Percentiles rank a stretch among this genome's conserved stretches.
Conservation (phyloP, 371 early-diverging fungal species). For the Mucor plumbeus region DNA sequence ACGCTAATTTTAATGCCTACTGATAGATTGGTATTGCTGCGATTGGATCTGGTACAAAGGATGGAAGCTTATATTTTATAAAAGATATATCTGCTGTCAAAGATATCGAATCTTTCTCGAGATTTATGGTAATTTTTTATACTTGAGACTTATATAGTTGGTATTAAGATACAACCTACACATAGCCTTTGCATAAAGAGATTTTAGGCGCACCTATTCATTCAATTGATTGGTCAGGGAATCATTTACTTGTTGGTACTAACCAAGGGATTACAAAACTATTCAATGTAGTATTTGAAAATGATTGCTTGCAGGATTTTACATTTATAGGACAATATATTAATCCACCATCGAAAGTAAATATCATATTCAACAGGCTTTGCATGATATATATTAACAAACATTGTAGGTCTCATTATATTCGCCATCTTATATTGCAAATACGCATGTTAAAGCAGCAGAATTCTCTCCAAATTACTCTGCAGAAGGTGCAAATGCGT, state of each 20-base stretch:
- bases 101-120: constrained; percentile 1
- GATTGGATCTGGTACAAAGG: constrained; percentile 33
- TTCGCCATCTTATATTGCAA: constrained; percentile 20
- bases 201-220: constrained; percentile 31
- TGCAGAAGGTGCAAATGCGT: neutral
- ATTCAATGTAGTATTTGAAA: constrained; percentile 22
- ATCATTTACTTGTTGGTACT: constrained; percentile 36
- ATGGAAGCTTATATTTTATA: constrained; percentile 36
- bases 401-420: neutral
- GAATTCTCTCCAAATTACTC: constrained; percentile 28
- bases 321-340: constrained; percentile 30
- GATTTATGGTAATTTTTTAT: constrained; percentile 10
- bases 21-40: constrained; percentile 28
- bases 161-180: neutral
- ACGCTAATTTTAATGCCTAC: neutral
- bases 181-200: constrained; percentile 27
- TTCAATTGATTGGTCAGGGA: constrained; percentile 41
- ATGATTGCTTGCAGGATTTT: constrained; percentile 2
- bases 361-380: neutral
- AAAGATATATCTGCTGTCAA: constrained; percentile 26
- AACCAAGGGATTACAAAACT: constrained; percentile 21
- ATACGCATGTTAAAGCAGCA: constrained; percentile 31
- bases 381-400: neutral
- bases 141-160: neutral
- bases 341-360: constrained; percentile 15